phyloP scores from a whole-genome alignment of 208 protist genomes.

The Naegleria gruberi region DNA sequence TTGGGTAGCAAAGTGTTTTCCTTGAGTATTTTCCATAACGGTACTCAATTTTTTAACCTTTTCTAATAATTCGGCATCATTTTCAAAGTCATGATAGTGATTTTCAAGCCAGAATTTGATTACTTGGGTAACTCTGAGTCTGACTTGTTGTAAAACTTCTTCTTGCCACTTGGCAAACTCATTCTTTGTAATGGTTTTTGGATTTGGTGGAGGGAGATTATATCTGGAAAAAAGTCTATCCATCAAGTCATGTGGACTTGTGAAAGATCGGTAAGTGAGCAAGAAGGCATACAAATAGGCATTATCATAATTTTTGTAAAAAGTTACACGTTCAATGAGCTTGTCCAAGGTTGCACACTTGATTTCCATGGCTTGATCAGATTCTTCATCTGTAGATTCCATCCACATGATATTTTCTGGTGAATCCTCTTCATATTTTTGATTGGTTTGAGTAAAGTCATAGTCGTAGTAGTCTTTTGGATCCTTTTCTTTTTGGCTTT shows the following conservation, averaged over 20 bases:
- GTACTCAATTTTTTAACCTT: background rate
- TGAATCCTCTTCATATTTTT: background rate
- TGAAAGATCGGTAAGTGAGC: constrained; percentile 24
- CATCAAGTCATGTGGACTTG: constrained; percentile 17
- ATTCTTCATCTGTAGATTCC: background rate
- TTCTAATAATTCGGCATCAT: background rate
- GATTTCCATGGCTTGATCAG: constrained; percentile 8
- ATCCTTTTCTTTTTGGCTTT: background rate
- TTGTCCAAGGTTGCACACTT: constrained; percentile 26
- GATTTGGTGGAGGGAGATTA: background rate
- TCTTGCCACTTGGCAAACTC: constrained; percentile 12
- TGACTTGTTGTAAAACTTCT: background rate
- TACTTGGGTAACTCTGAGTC: background rate
- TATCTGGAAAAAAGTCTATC: constrained; percentile 7
- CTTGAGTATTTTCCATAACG: constrained; percentile 7
- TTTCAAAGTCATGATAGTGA: constrained; percentile 27
- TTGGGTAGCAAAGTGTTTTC: background rate
- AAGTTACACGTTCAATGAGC: constrained; percentile 18
- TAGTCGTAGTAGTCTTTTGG: constrained; percentile 10
- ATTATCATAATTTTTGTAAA: background rate
- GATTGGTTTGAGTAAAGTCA: background rate
- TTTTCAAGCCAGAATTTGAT: constrained; percentile 26
- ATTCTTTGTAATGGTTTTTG: background rate
- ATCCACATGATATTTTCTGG: constrained; percentile 11
- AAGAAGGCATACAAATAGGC: constrained; percentile 19